phyloP scores from a whole-genome alignment of 441 rosid genomes.

The Mallotus repandus region DNA sequence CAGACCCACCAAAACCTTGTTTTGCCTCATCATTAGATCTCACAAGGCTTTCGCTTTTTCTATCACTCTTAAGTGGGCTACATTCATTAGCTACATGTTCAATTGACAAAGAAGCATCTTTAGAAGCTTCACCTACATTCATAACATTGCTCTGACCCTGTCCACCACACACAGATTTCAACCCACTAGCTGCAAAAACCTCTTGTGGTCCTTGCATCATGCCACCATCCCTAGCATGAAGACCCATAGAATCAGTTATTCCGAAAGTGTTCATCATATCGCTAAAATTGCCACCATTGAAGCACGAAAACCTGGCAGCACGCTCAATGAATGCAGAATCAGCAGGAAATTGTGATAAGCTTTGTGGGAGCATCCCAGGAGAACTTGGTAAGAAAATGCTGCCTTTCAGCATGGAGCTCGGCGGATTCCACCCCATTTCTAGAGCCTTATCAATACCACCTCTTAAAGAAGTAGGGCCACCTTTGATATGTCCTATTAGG shows the following conservation, averaged over 20 bases:
- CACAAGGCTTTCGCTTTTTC: slow-evolving; percentile 45
- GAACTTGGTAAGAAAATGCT: slow-evolving; percentile 56
- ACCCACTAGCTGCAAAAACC: slow-evolving; percentile 33
- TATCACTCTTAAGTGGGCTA: slow-evolving; percentile 45
- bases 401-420: slow-evolving; percentile 58
- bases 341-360: slow-evolving; percentile 83
- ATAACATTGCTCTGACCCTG: slow-evolving; percentile 48
- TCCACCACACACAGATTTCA: slow-evolving; percentile 41
- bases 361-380: slow-evolving; percentile 57
- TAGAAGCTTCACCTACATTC: slow-evolving; percentile 50
- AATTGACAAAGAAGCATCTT: slow-evolving; percentile 43
- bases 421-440: slow-evolving; percentile 72
- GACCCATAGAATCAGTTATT: slow-evolving; percentile 54
- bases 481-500: slow-evolving; percentile 39
- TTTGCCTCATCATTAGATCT: slow-evolving; percentile 56
- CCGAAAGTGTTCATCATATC: slow-evolving; percentile 69
- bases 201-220: slow-evolving; percentile 55
- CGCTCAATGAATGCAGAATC: slow-evolving; percentile 93
- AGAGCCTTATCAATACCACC: slow-evolving; percentile 49
- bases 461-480: slow-evolving; percentile 40
- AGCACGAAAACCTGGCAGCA: slow-evolving; percentile 89
- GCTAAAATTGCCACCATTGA: slow-evolving; percentile 70
- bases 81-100: slow-evolving; percentile 42
- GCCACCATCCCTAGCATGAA: slow-evolving; percentile 51
- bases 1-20: slow-evolving; percentile 63